Conservation (phyloP, 768 basidiomycete genomes). For the Lentinula edodes region DNA sequence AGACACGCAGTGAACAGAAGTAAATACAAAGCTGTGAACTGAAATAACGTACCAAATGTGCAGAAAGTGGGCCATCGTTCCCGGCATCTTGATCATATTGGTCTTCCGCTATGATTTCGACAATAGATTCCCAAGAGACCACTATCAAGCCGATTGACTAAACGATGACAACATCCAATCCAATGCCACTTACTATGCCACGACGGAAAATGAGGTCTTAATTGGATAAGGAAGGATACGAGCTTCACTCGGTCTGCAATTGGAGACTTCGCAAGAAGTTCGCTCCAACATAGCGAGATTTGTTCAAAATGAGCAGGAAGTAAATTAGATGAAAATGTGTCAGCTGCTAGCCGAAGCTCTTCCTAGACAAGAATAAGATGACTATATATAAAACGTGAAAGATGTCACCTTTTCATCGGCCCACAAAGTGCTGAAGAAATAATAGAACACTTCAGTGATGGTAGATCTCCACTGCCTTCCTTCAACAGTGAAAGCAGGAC, state of each 20-base stretch:
- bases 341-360: conserved; percentile 56
- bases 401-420: conserved; percentile 48
- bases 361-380: conserved; percentile 39
- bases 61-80: conserved; percentile 32
- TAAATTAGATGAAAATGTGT: conserved; percentile 53
- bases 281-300: conserved; percentile 65
- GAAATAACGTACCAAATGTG: conserved; percentile 31
- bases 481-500: conserved; percentile 54
- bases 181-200: conserved; percentile 50
- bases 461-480: conserved; percentile 65
- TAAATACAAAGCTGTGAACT: neutral
- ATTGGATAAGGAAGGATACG: conserved; percentile 57
- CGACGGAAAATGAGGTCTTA: conserved; percentile 59
- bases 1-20: neutral
- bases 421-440: conserved; percentile 63
- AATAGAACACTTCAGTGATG: conserved; percentile 51
- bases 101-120: conserved; percentile 54
- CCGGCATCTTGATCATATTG: conserved; percentile 36
- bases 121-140: conserved; percentile 57
- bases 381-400: neutral
- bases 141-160: conserved; percentile 29
- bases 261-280: conserved; percentile 49
- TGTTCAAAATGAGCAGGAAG: conserved; percentile 61
- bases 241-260: conserved; percentile 53
- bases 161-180: neutral